Evolutionary conservation across 345 rosid genomes (phyloP).

Genomic region (thale cress (Arabidopsis thaliana)): DNA sequence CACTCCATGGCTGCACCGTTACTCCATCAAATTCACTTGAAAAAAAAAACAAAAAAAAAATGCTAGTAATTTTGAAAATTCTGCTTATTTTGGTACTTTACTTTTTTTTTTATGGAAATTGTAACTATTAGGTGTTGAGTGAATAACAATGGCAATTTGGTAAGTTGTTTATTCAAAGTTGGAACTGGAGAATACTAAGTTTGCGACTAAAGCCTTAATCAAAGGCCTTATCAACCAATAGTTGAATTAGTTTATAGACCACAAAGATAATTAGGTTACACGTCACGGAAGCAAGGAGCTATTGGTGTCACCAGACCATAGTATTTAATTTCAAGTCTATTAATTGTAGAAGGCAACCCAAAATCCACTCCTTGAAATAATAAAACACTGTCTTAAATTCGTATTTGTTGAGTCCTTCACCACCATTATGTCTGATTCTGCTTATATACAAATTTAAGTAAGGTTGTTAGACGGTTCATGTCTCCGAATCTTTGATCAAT

Average conservation of each 20-base stretch:
- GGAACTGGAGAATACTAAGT: background rate
- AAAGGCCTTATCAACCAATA: slow-evolving; percentile 29
- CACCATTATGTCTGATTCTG: slow-evolving; percentile 9
- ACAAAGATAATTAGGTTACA: slow-evolving; percentile 33
- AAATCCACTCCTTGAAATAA: slow-evolving; percentile 28
- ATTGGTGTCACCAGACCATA: slow-evolving; percentile 37
- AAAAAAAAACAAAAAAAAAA: background rate
- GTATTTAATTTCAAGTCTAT: slow-evolving; percentile 24
- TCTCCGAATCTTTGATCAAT: too few species aligned
- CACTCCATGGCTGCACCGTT: slow-evolving; percentile 42
- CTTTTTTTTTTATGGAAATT: slow-evolving; percentile 1
- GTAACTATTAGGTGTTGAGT: slow-evolving; percentile 31
- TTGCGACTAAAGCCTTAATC: slow-evolving; percentile 14
- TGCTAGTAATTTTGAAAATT: background rate
- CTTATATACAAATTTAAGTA: background rate
- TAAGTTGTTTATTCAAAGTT: slow-evolving; percentile 10
- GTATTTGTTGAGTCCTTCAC: slow-evolving; percentile 15
- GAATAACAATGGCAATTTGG: slow-evolving; percentile 17
- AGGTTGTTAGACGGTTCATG: background rate
- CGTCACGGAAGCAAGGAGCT: slow-evolving; percentile 27
- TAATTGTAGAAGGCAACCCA: slow-evolving; percentile 27
- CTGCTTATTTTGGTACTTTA: slow-evolving; percentile 14
- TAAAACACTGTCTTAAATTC: slow-evolving; percentile 22
- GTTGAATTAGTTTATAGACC: slow-evolving; percentile 29
- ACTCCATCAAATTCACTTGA: background rate